These are phyloP conservation scores for Fusarium armeniacum DNA, from an alignment of 2,329 filamentous ascomycete species.

Conservation along the genomic window DNA sequence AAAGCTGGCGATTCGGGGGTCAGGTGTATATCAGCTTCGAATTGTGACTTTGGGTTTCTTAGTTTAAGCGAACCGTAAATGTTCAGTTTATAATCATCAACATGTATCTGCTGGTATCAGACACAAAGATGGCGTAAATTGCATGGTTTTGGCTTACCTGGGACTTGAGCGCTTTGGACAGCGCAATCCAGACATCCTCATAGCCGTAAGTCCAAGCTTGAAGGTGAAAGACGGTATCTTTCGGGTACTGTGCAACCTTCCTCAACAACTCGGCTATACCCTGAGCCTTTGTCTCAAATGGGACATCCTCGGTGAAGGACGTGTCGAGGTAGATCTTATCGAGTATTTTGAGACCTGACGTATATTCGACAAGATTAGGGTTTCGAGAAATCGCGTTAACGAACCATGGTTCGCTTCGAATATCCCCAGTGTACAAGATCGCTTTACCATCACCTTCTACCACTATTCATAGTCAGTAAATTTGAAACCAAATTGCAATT, in stretches of 20 bases:
- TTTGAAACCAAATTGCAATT: rapidly evolving
- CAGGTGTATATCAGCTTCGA: conserved; percentile 59
- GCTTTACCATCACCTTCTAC: conserved; percentile 81
- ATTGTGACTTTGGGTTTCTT: conserved; percentile 58
- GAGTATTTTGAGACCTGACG: conserved; percentile 73
- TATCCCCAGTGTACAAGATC: conserved; percentile 89
- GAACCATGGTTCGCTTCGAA: conserved; percentile 89
- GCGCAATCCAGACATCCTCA: conserved; percentile 89
- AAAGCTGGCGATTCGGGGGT: conserved; percentile 75
- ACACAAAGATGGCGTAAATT: neutral
- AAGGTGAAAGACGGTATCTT: conserved; percentile 84
- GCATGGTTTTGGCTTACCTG: conserved; percentile 59
- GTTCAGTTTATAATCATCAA: conserved; percentile 83
- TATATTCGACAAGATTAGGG: conserved; percentile 81
- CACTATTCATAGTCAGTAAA: conserved; percentile 59
- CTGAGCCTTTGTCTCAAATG: conserved; percentile 75
- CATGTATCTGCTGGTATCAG: conserved; percentile 72
- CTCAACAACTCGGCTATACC: conserved; percentile 80
- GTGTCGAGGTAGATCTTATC: conserved; percentile 93
- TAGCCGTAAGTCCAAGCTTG: conserved; percentile 92
- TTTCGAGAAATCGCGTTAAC: conserved; percentile 79
- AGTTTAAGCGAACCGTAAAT: conserved; percentile 76
- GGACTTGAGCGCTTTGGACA: conserved; percentile 78
- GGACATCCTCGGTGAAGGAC: conserved; percentile 70
- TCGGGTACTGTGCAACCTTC: conserved; percentile 77